Evolutionary conservation across 495 filamentous ascomycete species (phyloP), one percentile per base, ranked within the genome.

Genomic region (Niebla homalea): DNA sequence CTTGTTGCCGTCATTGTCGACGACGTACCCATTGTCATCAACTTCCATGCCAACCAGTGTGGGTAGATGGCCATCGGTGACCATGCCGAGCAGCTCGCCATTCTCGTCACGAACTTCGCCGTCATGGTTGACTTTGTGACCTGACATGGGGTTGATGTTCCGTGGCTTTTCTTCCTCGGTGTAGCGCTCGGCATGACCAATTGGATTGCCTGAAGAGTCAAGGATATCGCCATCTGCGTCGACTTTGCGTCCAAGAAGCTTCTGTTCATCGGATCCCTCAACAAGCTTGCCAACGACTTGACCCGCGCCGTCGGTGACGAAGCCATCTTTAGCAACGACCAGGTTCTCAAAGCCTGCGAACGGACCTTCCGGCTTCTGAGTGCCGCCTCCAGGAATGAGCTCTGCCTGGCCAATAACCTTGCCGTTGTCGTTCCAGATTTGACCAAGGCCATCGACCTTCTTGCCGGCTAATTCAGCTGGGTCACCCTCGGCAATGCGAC

Each of bases 131-230:
- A 94, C 82, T 59, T 75, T 79, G 54, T 78, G 78, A 35, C 87
- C 87, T 22, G 81, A 68, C 80, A 90, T 87, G 19, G 81, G 79
- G 62, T 75, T 80, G 64, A 79, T 60, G 29, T 67, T 60, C 48
- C 76, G 77, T 64, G 83, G 72, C 58, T 85, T 81, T 69, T 81
- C 78, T 52, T 85, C 81, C 7, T 85, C 84, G 52, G 83, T 77
- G 83, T 83, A 92, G 38, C 87, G 76, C 64, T 90, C 85, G 21
- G 86, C 87, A 49, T 81, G 79, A 36, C 87, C 87, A 15, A 94
- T 73, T 29, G 73, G 71, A 63, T 94, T 94, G 54, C 87, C 87
- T 56, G 85, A 84, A 67, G 78, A 80, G 68, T 93, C 87, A 42
- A 80, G 64, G 20, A 94, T 75, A 51, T 94, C 87, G 23, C 87